Evolutionary conservation across 2,329 filamentous ascomycete genomes (phyloP).

Genomic region (Fusarium clavum): DNA sequence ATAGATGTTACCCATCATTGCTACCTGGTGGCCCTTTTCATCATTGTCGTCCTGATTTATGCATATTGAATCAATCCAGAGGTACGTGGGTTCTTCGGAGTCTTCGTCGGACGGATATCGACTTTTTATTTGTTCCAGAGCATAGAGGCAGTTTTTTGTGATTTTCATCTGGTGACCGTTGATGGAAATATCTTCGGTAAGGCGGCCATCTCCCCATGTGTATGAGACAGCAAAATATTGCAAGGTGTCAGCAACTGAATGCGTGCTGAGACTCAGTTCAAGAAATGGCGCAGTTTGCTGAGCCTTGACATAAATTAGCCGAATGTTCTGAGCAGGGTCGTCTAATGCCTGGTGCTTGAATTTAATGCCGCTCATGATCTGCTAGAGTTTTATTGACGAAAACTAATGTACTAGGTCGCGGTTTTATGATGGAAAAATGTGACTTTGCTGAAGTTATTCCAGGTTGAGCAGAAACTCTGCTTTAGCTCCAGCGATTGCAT

Average conservation of each 20-base stretch:
- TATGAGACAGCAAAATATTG: background rate
- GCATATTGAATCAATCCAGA: background rate
- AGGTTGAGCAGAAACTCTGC: too few relatives aligned
- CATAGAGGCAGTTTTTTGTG: background rate
- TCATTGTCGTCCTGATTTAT: background rate
- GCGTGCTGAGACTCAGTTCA: background rate
- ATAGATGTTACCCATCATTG: background rate
- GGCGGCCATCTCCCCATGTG: background rate
- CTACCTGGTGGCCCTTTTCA: background rate
- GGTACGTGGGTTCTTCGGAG: background rate
- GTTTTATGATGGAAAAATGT: too few relatives aligned
- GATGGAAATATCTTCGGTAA: background rate
- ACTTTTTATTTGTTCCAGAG: background rate
- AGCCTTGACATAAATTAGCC: background rate
- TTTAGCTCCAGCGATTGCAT: too few relatives aligned
- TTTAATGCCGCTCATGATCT: background rate
- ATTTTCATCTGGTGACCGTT: background rate
- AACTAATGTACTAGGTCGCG: too few relatives aligned
- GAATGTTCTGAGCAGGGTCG: background rate
- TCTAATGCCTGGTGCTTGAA: background rate
- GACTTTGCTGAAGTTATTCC: too few relatives aligned
- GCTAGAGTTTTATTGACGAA: too few relatives aligned
- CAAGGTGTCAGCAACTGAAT: background rate
- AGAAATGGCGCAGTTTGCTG: background rate
- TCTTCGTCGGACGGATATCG: fast-evolving